Evolutionary conservation across 768 basidiomycete genomes (phyloP).

Genomic region (Calocybe indica): DNA sequence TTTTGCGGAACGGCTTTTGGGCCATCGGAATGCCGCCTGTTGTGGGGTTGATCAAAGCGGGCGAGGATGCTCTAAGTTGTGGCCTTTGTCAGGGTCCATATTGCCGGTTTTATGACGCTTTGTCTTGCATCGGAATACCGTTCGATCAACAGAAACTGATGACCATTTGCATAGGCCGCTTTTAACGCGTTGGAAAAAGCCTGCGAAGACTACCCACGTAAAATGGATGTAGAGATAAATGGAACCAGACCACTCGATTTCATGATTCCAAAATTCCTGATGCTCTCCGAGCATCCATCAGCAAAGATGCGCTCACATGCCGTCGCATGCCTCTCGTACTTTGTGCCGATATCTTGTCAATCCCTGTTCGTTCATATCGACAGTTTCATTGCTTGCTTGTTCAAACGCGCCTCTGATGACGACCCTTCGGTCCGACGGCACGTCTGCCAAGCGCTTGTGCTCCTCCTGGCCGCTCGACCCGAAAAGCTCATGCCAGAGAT

Average conservation of each 20-base stretch:
- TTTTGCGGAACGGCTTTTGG: slow-evolving; percentile 1
- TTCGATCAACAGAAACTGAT: slow-evolving; percentile 6
- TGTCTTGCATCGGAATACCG: slow-evolving; percentile 6
- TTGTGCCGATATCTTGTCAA: slow-evolving; percentile 82
- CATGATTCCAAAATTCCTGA: slow-evolving; percentile 94
- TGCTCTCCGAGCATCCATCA: slow-evolving; percentile 77
- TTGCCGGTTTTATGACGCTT: slow-evolving; percentile 1
- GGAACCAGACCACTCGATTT: slow-evolving; percentile 92
- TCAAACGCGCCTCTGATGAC: slow-evolving; percentile 93
- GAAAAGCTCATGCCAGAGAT: slow-evolving; percentile 98
- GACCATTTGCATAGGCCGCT: slow-evolving; percentile 51
- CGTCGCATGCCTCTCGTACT: slow-evolving; percentile 90
- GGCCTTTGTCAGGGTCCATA: not conserved
- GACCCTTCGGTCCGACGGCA: slow-evolving; percentile 90
- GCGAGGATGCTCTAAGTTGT: not conserved
- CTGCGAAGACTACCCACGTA: slow-evolving; percentile 94
- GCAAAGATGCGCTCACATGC: slow-evolving; percentile 92
- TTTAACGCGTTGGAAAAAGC: slow-evolving; percentile 94
- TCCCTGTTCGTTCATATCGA: slow-evolving; percentile 91
- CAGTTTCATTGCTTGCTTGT: slow-evolving; percentile 86
- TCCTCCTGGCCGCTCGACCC: slow-evolving; percentile 87
- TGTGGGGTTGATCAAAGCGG: too few species aligned
- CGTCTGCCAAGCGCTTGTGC: slow-evolving; percentile 92
- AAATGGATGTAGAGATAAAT: slow-evolving; percentile 90
- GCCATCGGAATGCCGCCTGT: not conserved